Base-by-base conservation (phyloP, 2,329 filamentous ascomycete species). In the Cordyceps militaris region DNA sequence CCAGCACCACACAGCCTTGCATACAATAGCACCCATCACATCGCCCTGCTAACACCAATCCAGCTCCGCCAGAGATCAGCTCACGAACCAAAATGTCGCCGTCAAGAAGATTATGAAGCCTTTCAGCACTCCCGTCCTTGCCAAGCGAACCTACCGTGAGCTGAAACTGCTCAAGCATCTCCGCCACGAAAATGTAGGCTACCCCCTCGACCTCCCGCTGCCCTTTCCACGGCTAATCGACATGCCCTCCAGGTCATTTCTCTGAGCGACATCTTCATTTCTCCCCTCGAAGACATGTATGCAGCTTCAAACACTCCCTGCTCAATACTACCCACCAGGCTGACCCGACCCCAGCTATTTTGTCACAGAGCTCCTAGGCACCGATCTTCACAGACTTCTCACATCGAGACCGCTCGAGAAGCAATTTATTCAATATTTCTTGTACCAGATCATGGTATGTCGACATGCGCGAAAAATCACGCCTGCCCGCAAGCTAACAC, bases 91-190 rank as follows among this genome's bases (percentile, higher is more conserved):
- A 74, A 91, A 92, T 75, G 94, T 99, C 61, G 94, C 94, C 60
- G 92, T 99, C 72, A 99, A 99, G 84, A 99, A 99, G 84, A 99
- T 99, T 71, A 97, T 99, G 93, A 99, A 97, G 80, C 94, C 94
- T 10, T 99, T 99, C 77, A 97, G 92, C 81, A 99, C 94, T n/a
- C 92, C 94, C 1, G 94, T 99, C 59, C 81, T 99, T 49, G 94
- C 94, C 59, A 99, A 99, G 80, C 85, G 94, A 71, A 99, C 94
- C 64, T 99, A 99, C 74, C 87, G 94, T 70, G 94, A 99, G 75
- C 79, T 99, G 71, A 99, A 97, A 80, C 83, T 99, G 62, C 80
- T 99, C 69, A 99, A 97, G 80, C 94, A 99, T 71, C 79, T 99
- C 61, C 87, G 87, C 71, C 94, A 99, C 73, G 94, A 99, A 77